These are phyloP conservation scores for Mollisiaceae sp. DNA, from an alignment of 2,329 filamentous ascomycete genomes.

Conservation along the genomic window DNA sequence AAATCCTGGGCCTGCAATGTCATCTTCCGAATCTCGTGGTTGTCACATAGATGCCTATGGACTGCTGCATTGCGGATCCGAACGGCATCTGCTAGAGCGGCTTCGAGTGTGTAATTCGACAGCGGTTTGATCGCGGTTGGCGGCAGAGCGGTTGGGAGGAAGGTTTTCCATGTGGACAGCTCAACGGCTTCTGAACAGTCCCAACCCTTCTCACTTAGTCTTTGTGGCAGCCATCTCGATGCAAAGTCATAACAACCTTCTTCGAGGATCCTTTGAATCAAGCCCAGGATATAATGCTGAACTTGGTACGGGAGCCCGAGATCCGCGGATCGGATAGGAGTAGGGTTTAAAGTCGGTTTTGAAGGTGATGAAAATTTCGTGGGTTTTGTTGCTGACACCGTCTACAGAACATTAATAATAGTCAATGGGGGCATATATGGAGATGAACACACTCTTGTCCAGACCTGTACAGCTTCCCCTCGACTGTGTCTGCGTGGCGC, in stretches of 20 bases:
- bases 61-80: slow-evolving; percentile 39
- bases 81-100: slow-evolving; percentile 37
- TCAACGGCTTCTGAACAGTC: slow-evolving; percentile 41
- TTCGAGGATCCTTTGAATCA: slow-evolving; percentile 41
- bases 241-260: slow-evolving; percentile 42
- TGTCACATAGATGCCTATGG: slow-evolving; percentile 41
- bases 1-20: slow-evolving; percentile 36
- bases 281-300: slow-evolving; percentile 41
- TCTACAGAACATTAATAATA: neutral
- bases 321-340: slow-evolving; percentile 22
- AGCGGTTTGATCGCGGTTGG: slow-evolving; percentile 29
- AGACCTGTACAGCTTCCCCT: slow-evolving; percentile 28
- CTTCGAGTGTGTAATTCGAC: slow-evolving; percentile 30
- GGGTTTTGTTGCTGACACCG: neutral
- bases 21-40: slow-evolving; percentile 37
- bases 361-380: neutral
- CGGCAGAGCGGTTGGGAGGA: slow-evolving; percentile 34
- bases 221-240: slow-evolving; percentile 37
- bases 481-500: slow-evolving; percentile 32
- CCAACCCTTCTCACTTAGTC: slow-evolving; percentile 34
- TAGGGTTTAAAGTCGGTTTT: slow-evolving; percentile 1
- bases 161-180: slow-evolving; percentile 37
- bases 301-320: slow-evolving; percentile 43
- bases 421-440: neutral
- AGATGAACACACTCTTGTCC: slow-evolving; percentile 32